Evolutionary conservation across 1,284 basidiomycete genomes (phyloP), one percentile per base, ranked within the genome.

Genomic region (Marasmius tenuissimus): DNA sequence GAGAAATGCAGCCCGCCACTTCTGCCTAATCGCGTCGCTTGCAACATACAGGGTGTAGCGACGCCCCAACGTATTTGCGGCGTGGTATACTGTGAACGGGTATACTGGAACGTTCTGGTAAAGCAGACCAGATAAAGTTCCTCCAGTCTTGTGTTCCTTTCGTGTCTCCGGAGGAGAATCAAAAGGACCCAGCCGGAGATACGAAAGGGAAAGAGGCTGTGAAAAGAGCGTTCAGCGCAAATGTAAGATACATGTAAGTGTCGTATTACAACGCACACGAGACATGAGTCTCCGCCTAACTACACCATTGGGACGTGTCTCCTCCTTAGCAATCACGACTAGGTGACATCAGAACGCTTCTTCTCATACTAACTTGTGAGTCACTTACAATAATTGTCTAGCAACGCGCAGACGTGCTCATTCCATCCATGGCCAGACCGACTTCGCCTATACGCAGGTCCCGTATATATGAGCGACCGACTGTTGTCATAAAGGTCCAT

Each of bases 151-250:
- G 11, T 75, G 83, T 67, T 88, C 87, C 67, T 83, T 87, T 35
- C 89, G 83, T 52, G 73, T 77, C 65, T 91, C 89, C 3, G 84
- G 73, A 4, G 81, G 77, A 1, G 72, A 78, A 37, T 81, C 77
- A 70, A 93, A 93, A 22, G 80, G 75, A 16, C 83, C 89, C 9
- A 93, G 76, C 10, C 84, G 84, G n/a, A 93, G 81, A 65, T 86
- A 93, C 54, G 89, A 87, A 2, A 93, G 74, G 3, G 91, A 88
- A 55, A 93, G 83, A 35, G 92, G 91, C 91, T 93, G 61, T 27
- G 27, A 27, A 40, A 33, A 54, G 9, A 58, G 47, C 10, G 45
- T 10, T 34, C 53, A 35, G 58, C 20, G 60, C 58, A 59, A 47
- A 58, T 39, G 55, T 55, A 38, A 18, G 42, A 52, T 35, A 55